These are phyloP conservation scores for Penicillium coffeae DNA, from an alignment of 495 filamentous ascomycete species.

Conservation along the genomic window DNA sequence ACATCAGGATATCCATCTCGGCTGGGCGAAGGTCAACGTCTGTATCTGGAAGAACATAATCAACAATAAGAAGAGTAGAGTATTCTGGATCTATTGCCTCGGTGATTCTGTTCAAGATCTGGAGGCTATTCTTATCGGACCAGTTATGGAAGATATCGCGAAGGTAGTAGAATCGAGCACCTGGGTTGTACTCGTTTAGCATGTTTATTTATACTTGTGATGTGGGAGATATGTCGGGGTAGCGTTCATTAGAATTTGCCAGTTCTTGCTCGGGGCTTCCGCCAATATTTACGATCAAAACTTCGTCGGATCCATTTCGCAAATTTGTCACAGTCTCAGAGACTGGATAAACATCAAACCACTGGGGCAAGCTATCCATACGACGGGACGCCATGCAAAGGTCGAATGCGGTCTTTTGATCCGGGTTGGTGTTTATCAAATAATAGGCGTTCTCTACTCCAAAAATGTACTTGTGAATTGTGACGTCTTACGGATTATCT, in stretches of 20 bases:
- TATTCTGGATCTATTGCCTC: constrained; percentile 39
- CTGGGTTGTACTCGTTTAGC: constrained; percentile 14
- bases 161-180: constrained; percentile 39
- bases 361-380: constrained; percentile 17
- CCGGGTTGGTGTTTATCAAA: constrained; percentile 16
- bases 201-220: no score
- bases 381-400: constrained; percentile 25
- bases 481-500: constrained; percentile 12
- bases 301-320: not conserved
- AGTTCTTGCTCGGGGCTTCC: constrained; percentile 47
- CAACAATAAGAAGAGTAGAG: constrained; percentile 41
- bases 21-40: constrained; percentile 24
- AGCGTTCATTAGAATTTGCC: constrained; percentile 23
- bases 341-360: constrained; percentile 21
- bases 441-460: constrained; percentile 18
- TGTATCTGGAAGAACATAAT: constrained; percentile 35
- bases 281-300: constrained; percentile 49
- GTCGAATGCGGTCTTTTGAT: constrained; percentile 23
- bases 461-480: constrained; percentile 21
- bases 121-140: constrained; percentile 22
- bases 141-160: constrained; percentile 39
- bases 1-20: constrained; percentile 39
- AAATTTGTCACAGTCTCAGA: constrained; percentile 14
- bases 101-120: constrained; percentile 17
- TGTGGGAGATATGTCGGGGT: no score